phyloP scores from a whole-genome alignment of 2,329 filamentous ascomycete genomes.

The Fusarium sp. region DNA sequence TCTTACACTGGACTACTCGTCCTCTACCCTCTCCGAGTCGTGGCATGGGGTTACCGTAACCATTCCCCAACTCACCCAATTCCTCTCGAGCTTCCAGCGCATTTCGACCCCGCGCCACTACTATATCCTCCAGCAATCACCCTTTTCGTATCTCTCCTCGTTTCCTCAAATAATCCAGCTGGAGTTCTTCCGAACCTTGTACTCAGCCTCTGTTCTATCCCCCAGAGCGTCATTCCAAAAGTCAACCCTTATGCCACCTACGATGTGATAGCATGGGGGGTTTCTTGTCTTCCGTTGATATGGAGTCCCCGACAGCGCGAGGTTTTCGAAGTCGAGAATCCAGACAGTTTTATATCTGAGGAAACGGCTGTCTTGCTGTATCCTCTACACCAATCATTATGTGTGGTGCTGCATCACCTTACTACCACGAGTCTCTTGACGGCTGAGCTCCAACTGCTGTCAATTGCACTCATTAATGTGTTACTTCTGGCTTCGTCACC shows the following conservation, averaged over 20 bases:
- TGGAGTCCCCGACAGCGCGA: conserved; percentile 40
- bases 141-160: conserved; percentile 75
- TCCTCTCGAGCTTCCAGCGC: conserved; percentile 67
- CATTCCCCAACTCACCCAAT: conserved; percentile 50
- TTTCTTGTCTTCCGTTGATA: conserved; percentile 73
- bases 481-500: conserved; percentile 79
- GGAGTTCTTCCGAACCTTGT: conserved; percentile 80
- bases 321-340: conserved; percentile 48
- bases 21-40: conserved; percentile 68
- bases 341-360: conserved; percentile 51
- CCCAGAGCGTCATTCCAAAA: conserved; percentile 74
- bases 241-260: conserved; percentile 63
- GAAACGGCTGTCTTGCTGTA: conserved; percentile 74
- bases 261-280: conserved; percentile 77
- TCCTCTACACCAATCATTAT: conserved; percentile 81
- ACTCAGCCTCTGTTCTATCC: conserved; percentile 80
- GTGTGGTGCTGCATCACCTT: conserved; percentile 76
- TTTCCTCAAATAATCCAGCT: conserved; percentile 67
- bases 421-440: conserved; percentile 88
- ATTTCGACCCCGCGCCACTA: conserved; percentile 92
- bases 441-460: conserved; percentile 87
- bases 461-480: conserved; percentile 81
- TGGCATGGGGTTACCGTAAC: conserved; percentile 56
- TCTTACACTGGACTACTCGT: conserved; percentile 53
- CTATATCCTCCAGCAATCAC: conserved; percentile 83